These are phyloP conservation scores for Allomyces javanicus DNA, from an alignment of 192 early-diverging fungal genomes.

Conservation along the genomic window DNA sequence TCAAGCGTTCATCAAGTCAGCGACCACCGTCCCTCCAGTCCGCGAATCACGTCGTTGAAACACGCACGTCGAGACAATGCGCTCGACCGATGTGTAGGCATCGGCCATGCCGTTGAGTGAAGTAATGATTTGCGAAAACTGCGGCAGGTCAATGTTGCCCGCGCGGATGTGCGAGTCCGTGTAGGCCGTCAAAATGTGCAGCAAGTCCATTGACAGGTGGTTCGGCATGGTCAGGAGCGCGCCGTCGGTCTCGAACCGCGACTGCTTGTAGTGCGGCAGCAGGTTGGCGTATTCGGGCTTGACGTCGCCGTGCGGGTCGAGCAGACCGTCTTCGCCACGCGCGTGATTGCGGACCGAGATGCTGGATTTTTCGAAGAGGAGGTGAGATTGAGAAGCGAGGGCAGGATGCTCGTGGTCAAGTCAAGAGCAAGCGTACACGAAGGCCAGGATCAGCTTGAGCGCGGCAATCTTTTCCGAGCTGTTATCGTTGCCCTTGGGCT, in stretches of 20 bases:
- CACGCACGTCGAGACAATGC: background rate
- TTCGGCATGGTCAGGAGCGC: background rate
- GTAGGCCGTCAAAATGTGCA: background rate
- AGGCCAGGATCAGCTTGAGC: slow-evolving; percentile 62
- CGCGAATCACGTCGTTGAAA: background rate
- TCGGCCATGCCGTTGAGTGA: background rate
- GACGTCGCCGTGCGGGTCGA: background rate
- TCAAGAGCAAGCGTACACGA: slow-evolving; percentile 7
- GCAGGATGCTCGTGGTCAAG: too few species aligned
- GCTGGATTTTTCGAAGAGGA: background rate
- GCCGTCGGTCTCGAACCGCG: background rate
- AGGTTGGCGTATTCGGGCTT: background rate
- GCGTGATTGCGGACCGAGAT: background rate
- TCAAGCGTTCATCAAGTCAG: too few species aligned
- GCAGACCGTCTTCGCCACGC: background rate
- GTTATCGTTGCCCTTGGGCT: slow-evolving; percentile 28
- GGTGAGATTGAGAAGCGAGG: too few species aligned
- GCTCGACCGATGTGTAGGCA: background rate
- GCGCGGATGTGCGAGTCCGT: background rate
- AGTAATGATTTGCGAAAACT: background rate
- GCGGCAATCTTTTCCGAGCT: slow-evolving; percentile 36
- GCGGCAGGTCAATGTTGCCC: background rate
- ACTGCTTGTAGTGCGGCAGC: background rate
- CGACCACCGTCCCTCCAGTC: too few species aligned
- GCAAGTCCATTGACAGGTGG: background rate